These are phyloP conservation scores for Globisporangium paddicum DNA, from an alignment of 352 stramenopile genomes.

Conservation along the genomic window DNA sequence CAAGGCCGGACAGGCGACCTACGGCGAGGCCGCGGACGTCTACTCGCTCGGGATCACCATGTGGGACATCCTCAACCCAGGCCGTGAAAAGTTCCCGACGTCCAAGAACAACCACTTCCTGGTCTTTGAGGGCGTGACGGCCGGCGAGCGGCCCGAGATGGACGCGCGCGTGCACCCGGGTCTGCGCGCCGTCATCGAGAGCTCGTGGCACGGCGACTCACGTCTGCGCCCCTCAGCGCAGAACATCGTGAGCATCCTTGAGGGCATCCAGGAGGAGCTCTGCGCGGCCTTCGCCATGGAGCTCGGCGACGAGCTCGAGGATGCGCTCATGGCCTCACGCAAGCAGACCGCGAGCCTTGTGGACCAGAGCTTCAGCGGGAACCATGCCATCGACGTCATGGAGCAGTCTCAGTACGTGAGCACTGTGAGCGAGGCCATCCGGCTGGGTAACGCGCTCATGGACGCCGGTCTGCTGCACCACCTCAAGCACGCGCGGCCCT, in stretches of 20 bases:
- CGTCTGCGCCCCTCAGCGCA: constrained; percentile 17
- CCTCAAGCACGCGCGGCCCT: constrained; percentile 22
- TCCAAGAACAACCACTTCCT: constrained; percentile 32
- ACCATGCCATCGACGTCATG: constrained; percentile 37
- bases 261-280: constrained; percentile 22
- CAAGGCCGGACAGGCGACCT: constrained; percentile 37
- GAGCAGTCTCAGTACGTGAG: constrained; percentile 16
- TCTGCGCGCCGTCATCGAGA: constrained; percentile 21
- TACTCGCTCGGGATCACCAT: constrained; percentile 78
- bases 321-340: constrained; percentile 20
- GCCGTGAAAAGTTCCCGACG: constrained; percentile 37
- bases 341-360: constrained; percentile 7
- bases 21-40: constrained; percentile 65
- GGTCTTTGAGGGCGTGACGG: constrained; percentile 31
- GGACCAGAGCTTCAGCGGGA: constrained; percentile 34
- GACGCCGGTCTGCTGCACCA: constrained; percentile 45
- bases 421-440: constrained; percentile 21
- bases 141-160: constrained; percentile 26
- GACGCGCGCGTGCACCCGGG: constrained; percentile 24
- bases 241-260: constrained; percentile 20
- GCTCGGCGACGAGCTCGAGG: constrained; percentile 34
- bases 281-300: constrained; percentile 16
- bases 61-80: constrained; percentile 68
- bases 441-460: constrained; percentile 45
- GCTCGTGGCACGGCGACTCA: constrained; percentile 15